A percentile compares a stretch with the other conserved stretches of the same genome.
phyloP scores from a whole-genome alignment of 1,284 basidiomycete genomes.

The Malassezia furfur region DNA sequence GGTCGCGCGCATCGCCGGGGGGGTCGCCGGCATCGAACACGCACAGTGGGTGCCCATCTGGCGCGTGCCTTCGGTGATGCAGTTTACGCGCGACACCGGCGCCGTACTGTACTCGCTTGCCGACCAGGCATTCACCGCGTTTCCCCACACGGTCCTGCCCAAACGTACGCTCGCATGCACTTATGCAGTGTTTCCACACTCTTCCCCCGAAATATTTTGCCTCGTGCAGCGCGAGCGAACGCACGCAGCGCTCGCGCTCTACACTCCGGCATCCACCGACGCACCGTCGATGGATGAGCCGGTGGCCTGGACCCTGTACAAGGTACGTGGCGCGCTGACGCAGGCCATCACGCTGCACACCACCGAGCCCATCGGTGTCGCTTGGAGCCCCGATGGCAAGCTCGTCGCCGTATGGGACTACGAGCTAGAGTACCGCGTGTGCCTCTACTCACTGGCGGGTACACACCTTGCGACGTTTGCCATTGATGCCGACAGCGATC shows the following conservation, averaged over 20 bases:
- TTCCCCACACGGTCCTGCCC: slow-evolving; percentile 1
- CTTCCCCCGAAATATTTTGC: neutral
- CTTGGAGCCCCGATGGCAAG: slow-evolving; percentile 16
- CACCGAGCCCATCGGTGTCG: neutral
- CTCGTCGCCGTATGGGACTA: slow-evolving; percentile 8
- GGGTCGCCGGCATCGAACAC: slow-evolving; percentile 26
- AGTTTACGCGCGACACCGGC: slow-evolving; percentile 2
- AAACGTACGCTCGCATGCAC: neutral
- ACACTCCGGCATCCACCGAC: neutral
- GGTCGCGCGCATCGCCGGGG: slow-evolving; percentile 32
- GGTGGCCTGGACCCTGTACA: neutral
- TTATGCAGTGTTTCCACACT: slow-evolving; percentile 3
- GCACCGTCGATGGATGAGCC: slow-evolving; percentile 4
- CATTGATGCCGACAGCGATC: neutral
- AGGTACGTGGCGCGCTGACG: neutral
- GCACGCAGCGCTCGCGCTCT: slow-evolving; percentile 1
- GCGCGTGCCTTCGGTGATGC: slow-evolving; percentile 13
- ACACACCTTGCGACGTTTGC: slow-evolving; percentile 1
- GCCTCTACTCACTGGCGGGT: slow-evolving; percentile 4
- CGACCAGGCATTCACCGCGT: slow-evolving; percentile 7
- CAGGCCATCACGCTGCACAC: slow-evolving; percentile 8
- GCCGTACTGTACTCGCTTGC: slow-evolving; percentile 13
- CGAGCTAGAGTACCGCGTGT: slow-evolving; percentile 8
- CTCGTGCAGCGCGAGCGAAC: slow-evolving; percentile 5
- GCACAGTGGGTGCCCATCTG: slow-evolving; percentile 26